A percentile compares a stretch with the other conserved stretches of the same genome.
phyloP scores from a whole-genome alignment of 768 basidiomycete genomes.

The Dacryopinax spathularia region DNA sequence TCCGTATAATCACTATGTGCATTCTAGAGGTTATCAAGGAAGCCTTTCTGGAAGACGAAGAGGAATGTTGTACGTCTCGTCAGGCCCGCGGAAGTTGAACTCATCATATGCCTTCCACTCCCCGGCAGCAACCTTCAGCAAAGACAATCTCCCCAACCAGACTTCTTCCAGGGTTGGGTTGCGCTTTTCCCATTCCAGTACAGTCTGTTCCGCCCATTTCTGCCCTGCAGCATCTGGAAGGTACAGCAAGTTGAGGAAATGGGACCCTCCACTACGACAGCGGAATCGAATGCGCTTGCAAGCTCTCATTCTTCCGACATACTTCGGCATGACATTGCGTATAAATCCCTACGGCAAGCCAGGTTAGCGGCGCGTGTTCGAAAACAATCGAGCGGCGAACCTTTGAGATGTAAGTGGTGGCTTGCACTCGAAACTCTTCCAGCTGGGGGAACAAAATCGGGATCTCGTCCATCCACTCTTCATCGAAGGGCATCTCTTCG shows the following conservation, averaged over 20 bases:
- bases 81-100: background rate
- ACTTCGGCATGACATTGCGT: background rate
- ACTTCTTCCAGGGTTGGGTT: background rate
- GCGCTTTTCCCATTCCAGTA: background rate
- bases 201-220: background rate
- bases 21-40: no score
- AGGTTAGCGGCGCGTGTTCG: background rate
- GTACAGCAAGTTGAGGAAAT: background rate
- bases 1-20: no score
- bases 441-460: background rate
- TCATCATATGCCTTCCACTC: constrained; percentile 1
- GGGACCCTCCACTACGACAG: background rate
- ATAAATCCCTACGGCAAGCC: background rate
- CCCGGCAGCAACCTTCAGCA: background rate
- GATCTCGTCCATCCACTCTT: background rate
- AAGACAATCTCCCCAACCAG: background rate
- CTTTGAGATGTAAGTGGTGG: background rate
- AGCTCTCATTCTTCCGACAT: background rate
- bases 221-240: background rate
- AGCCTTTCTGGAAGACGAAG: background rate
- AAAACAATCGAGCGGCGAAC: background rate
- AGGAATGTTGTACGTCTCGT: background rate
- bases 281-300: background rate
- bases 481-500: background rate
- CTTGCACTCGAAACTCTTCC: background rate